Evolutionary conservation across 768 basidiomycete genomes (phyloP).

Genomic region (Termitomyces sp.): DNA sequence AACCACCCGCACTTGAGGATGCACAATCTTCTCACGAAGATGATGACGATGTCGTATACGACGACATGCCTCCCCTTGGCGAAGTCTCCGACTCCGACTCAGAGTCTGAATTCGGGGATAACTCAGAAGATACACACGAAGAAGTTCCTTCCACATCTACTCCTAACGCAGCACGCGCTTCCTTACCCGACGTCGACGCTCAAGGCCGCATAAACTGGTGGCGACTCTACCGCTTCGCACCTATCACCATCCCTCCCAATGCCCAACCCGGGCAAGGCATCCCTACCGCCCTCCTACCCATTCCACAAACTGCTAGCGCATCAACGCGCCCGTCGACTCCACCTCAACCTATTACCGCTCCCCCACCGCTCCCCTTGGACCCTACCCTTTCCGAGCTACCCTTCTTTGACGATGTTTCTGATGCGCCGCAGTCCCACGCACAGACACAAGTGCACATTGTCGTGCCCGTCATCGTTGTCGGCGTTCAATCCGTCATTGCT

Average conservation of each 20-base stretch:
- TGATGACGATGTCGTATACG: slow-evolving; percentile 11
- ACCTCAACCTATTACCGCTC: neutral
- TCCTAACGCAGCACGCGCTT: neutral
- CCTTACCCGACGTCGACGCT: slow-evolving; percentile 12
- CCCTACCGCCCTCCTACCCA: slow-evolving; percentile 13
- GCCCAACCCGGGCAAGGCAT: slow-evolving; percentile 5
- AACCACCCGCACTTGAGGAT: neutral
- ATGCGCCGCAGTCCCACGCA: neutral
- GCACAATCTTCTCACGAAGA: neutral
- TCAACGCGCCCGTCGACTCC: slow-evolving; percentile 12
- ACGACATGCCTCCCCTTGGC: slow-evolving; percentile 24
- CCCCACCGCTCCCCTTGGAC: slow-evolving; percentile 5
- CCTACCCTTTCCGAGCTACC: slow-evolving; percentile 14
- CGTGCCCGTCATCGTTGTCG: slow-evolving; percentile 80
- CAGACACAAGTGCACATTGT: slow-evolving; percentile 33
- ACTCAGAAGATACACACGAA: slow-evolving; percentile 22
- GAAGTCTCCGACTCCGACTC: slow-evolving; percentile 29
- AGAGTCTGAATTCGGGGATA: slow-evolving; percentile 28
- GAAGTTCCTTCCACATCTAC: neutral
- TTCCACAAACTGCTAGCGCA: slow-evolving; percentile 8
- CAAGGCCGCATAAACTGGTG: slow-evolving; percentile 68
- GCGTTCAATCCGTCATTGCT: slow-evolving; percentile 71
- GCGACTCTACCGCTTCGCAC: slow-evolving; percentile 78
- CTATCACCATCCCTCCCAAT: slow-evolving; percentile 38
- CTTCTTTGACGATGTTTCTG: slow-evolving; percentile 9